Percentiles rank a stretch among this genome's conserved stretches.
These are phyloP conservation scores for Colletotrichum orchidophilum DNA, from an alignment of 2,329 filamentous ascomycete genomes.

Conservation along the genomic window DNA sequence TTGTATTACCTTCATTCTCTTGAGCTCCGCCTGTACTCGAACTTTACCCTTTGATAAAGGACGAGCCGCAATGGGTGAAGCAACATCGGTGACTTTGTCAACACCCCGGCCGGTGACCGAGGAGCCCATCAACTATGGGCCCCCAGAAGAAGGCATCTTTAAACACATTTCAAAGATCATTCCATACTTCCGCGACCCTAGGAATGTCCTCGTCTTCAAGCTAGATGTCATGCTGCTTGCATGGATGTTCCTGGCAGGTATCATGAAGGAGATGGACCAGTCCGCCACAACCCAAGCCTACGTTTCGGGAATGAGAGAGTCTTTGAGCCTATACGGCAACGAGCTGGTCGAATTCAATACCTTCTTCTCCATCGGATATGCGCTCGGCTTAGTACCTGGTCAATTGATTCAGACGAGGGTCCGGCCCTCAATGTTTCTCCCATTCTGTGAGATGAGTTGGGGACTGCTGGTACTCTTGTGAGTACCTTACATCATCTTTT, in stretches of 20 bases:
- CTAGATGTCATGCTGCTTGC: conserved; percentile 45
- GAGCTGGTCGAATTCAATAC: conserved; percentile 38
- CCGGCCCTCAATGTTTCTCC: conserved; percentile 36
- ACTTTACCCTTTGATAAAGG: not conserved
- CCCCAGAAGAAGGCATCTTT: conserved; percentile 31
- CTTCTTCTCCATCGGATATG: conserved; percentile 38
- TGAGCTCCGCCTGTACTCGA: not conserved
- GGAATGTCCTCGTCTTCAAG: conserved; percentile 47
- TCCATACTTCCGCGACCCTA: conserved; percentile 42
- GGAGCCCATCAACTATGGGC: conserved; percentile 23
- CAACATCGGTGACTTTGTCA: conserved; percentile 4
- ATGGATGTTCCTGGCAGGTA: conserved; percentile 44
- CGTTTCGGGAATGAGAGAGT: conserved; percentile 51
- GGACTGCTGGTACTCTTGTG: conserved; percentile 37
- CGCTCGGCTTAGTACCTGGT: conserved; percentile 39
- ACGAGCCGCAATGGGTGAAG: conserved; percentile 10
- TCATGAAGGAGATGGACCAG: conserved; percentile 44
- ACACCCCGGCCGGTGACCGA: not conserved
- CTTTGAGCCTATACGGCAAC: conserved; percentile 44
- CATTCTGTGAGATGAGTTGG: conserved; percentile 51
- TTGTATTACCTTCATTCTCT: not conserved
- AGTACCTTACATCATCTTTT: not conserved
- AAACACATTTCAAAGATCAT: conserved; percentile 31
- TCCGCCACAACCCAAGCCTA: conserved; percentile 49
- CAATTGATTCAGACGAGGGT: conserved; percentile 40